Evolutionary conservation across 2,329 filamentous ascomycete species (phyloP).

Genomic region (Claviceps arundinis): DNA sequence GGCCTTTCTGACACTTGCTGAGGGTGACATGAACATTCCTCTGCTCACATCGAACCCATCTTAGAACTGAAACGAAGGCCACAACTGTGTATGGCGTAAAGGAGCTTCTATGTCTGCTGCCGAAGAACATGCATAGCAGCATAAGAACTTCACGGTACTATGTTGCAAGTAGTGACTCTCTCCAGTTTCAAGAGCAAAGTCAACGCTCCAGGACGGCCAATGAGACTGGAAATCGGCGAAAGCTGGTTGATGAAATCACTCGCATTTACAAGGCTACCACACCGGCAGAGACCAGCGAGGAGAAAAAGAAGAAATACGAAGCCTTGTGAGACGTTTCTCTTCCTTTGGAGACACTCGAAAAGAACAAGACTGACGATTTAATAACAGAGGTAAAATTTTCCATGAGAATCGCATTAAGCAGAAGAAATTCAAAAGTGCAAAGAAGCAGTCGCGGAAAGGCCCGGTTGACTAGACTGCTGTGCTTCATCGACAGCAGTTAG

Average conservation of each 20-base stretch:
- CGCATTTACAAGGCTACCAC: conserved; percentile 33
- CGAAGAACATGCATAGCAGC: conserved; percentile 31
- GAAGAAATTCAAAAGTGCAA: conserved; percentile 36
- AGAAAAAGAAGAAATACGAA: conserved; percentile 35
- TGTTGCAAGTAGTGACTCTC: conserved; percentile 33
- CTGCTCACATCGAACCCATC: conserved; percentile 12
- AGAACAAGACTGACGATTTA: background rate
- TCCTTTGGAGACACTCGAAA: background rate
- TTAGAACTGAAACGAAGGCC: conserved; percentile 46
- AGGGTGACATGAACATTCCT: conserved; percentile 14
- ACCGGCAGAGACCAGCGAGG: conserved; percentile 31
- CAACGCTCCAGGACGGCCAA: conserved; percentile 39
- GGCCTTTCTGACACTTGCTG: background rate
- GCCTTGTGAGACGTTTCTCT: conserved; percentile 25
- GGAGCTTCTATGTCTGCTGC: conserved; percentile 32
- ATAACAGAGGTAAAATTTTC: conserved; percentile 30
- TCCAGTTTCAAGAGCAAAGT: conserved; percentile 42
- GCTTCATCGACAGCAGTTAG: background rate
- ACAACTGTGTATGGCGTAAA: conserved; percentile 37
- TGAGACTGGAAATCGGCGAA: conserved; percentile 36
- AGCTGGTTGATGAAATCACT: conserved; percentile 34
- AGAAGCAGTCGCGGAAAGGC: conserved; percentile 34
- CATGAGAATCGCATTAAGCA: conserved; percentile 29
- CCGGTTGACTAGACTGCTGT: conserved; percentile 12
- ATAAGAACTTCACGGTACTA: conserved; percentile 43